A percentile compares a stretch with the other conserved stretches of the same genome.
phyloP scores from a whole-genome alignment of 371 early-diverging fungal species.

The Phascolomyces articulosus region DNA sequence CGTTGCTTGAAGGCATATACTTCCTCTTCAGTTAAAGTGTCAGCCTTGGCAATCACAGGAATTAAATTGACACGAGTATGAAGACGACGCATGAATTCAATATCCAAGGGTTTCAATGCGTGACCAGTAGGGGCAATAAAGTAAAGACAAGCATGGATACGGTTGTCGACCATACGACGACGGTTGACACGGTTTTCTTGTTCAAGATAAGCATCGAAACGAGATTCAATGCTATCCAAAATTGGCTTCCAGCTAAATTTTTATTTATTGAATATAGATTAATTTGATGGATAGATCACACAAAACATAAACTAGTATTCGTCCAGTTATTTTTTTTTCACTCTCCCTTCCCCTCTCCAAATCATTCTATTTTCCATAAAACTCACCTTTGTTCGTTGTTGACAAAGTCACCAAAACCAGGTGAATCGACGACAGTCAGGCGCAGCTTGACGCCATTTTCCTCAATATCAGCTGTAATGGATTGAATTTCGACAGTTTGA shows the following conservation, averaged over 20 bases:
- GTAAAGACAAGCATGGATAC: constrained; percentile 98
- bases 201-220: constrained; percentile 94
- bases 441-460: constrained; percentile 92
- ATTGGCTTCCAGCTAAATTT: constrained; percentile 92
- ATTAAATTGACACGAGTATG: constrained; percentile 96
- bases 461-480: constrained; percentile 88
- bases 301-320: neutral
- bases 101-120: constrained; percentile 90
- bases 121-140: constrained; percentile 97
- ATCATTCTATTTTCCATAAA: neutral
- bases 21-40: constrained; percentile 97
- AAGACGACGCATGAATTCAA: constrained; percentile 95
- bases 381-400: constrained; percentile 91
- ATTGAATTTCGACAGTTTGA: constrained; percentile 93
- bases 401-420: constrained; percentile 94
- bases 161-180: constrained; percentile 86
- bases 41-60: constrained; percentile 98
- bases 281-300: too few relatives aligned
- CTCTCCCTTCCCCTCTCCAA: too few relatives aligned
- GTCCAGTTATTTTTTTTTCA: neutral
- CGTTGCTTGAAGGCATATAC: constrained; percentile 90
- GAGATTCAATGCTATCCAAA: constrained; percentile 92
- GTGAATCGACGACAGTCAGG: constrained; percentile 94
- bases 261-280: too few relatives aligned
- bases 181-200: constrained; percentile 92